Percentiles rank a stretch among this genome's conserved stretches.
Evolutionary conservation across 73 alveolate species (phyloP).

Genomic region (Paramecium sexaurelia): DNA sequence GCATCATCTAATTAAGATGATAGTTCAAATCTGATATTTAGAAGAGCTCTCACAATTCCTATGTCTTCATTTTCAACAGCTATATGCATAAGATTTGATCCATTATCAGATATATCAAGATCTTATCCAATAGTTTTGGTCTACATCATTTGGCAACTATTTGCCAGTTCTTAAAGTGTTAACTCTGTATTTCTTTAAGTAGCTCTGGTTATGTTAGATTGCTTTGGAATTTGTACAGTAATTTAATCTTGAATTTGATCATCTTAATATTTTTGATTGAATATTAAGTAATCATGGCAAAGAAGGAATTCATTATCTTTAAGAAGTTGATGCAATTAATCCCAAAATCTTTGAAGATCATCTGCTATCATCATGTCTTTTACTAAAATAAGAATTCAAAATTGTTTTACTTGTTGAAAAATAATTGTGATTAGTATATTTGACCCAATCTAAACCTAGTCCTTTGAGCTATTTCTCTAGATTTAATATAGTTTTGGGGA

Average conservation of each 20-base stretch:
- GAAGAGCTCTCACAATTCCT: constrained; percentile 19
- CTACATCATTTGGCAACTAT: background rate
- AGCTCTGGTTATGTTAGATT: background rate
- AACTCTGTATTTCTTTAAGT: background rate
- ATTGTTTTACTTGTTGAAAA: background rate
- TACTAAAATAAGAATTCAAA: background rate
- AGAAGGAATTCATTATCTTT: background rate
- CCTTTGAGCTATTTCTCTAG: background rate
- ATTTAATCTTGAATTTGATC: background rate
- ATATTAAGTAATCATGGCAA: constrained; percentile 3
- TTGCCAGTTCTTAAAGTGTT: background rate
- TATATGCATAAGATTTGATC: constrained; percentile 21
- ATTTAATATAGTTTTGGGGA: background rate
- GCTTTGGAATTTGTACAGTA: constrained; percentile 14
- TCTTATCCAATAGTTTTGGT: background rate
- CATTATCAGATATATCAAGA: background rate
- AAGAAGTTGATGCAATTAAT: background rate
- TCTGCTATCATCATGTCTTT: constrained; percentile 12
- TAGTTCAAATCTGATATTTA: background rate
- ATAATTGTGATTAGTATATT: background rate
- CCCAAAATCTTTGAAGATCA: constrained; percentile 34
- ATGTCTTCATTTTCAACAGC: constrained; percentile 40
- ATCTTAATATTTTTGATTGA: background rate
- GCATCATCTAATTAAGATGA: constrained; percentile 25
- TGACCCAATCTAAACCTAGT: constrained; percentile 51